Conservation (phyloP, 441 rosid species). For the Aleurites moluccanus region DNA sequence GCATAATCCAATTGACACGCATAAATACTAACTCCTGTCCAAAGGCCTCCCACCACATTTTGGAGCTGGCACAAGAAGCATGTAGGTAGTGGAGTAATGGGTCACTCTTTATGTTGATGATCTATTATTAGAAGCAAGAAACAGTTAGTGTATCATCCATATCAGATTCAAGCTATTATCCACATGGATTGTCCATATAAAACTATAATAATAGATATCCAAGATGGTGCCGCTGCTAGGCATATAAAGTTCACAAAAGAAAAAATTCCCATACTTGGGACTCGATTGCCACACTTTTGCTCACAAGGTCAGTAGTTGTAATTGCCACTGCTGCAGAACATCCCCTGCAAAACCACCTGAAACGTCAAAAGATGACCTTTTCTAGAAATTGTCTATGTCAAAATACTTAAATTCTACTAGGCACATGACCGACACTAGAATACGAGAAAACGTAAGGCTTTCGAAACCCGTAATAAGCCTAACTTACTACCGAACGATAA, state of each 20-base stretch:
- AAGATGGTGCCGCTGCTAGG: slow-evolving; percentile 1
- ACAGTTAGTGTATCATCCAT: neutral
- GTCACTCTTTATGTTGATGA: slow-evolving; percentile 4
- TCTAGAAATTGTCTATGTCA: slow-evolving; percentile 8
- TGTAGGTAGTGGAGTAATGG: neutral
- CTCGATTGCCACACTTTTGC: slow-evolving; percentile 96
- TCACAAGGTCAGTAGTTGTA: slow-evolving; percentile 94
- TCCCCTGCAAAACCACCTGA: slow-evolving; percentile 59
- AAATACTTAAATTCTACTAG: slow-evolving; percentile 12
- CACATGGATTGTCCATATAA: neutral
- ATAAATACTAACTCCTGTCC: neutral
- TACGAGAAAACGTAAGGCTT: no score
- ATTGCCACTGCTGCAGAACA: slow-evolving; percentile 96
- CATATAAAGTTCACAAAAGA: neutral
- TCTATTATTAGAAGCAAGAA: neutral
- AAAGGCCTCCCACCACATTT: neutral
- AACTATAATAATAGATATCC: neutral
- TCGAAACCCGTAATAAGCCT: no score
- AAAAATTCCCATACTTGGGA: slow-evolving; percentile 46
- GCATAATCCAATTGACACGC: neutral
- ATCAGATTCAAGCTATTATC: slow-evolving; percentile 6
- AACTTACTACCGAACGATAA: no score
- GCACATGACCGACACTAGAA: no score
- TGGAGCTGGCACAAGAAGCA: neutral
- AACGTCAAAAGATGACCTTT: slow-evolving; percentile 14